phyloP scores from a whole-genome alignment of 78 protist species.

The Isochrysis galbana region DNA sequence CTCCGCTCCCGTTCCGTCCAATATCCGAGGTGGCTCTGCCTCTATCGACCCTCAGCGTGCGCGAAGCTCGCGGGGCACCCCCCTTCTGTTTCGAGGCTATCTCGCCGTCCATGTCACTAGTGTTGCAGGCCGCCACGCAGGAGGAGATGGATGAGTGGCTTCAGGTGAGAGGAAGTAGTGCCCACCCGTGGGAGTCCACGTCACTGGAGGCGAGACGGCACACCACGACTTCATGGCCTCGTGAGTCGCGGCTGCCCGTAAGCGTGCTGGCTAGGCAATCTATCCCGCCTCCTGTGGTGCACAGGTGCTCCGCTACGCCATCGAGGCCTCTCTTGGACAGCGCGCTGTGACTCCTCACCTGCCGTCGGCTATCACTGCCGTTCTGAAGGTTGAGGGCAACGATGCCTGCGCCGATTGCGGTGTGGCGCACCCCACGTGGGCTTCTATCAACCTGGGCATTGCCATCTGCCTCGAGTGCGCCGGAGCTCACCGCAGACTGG shows the following conservation, averaged over 20 bases:
- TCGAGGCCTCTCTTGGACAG: background rate
- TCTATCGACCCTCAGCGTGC: too few relatives aligned
- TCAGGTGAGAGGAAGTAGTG: too few relatives aligned
- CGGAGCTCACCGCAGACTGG: conserved; percentile 78
- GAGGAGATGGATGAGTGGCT: background rate
- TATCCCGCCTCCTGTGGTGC: background rate
- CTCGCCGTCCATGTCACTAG: too few relatives aligned
- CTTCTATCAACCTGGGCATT: conserved; percentile 72
- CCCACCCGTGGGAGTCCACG: too few relatives aligned
- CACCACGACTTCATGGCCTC: too few relatives aligned
- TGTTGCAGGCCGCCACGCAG: background rate
- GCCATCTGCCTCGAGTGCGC: conserved; percentile 76
- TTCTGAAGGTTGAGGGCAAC: background rate
- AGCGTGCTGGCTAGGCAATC: too few relatives aligned
- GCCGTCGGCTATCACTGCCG: background rate
- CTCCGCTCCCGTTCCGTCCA: too few relatives aligned
- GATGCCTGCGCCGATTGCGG: background rate
- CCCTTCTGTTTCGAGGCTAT: too few relatives aligned
- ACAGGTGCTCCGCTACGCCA: background rate
- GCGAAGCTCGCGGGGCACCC: too few relatives aligned
- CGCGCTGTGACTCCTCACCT: background rate
- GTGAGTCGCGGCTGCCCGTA: too few relatives aligned
- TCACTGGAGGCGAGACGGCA: too few relatives aligned
- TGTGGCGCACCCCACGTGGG: conserved; percentile 68
- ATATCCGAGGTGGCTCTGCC: too few relatives aligned